phyloP scores from a whole-genome alignment of 2,329 filamentous ascomycete species.

The Fusarium sp. region DNA sequence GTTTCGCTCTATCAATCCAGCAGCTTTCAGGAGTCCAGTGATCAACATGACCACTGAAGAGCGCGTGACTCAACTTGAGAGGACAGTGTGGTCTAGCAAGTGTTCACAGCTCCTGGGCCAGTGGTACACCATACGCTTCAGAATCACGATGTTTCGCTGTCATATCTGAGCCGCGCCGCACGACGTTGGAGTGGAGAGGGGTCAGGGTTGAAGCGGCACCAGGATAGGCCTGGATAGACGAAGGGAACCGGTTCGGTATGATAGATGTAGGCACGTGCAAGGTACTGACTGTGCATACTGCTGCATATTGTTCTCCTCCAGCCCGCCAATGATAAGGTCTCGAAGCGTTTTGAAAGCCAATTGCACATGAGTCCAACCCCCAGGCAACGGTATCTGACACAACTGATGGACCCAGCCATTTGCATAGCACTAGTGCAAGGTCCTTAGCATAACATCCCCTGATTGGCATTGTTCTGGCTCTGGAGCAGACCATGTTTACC shows the following conservation, averaged over 20 bases:
- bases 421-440: neutral
- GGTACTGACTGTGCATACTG: neutral
- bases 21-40: neutral
- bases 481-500: neutral
- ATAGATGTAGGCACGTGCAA: neutral
- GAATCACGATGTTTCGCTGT: neutral
- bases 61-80: neutral
- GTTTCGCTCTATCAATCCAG: neutral
- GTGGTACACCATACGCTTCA: neutral
- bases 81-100: neutral
- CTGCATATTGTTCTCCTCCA: neutral
- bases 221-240: neutral
- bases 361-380: too few relatives aligned
- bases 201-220: neutral
- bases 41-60: neutral
- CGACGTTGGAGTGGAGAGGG: neutral
- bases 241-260: neutral
- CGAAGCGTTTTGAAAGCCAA: too few relatives aligned
- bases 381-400: neutral
- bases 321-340: too few relatives aligned
- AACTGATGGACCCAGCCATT: neutral
- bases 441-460: neutral
- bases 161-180: neutral
- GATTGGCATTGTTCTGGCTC: neutral
- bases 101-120: neutral